phyloP scores from a whole-genome alignment of 108 stramenopile species.

The Cyclotella cryptica region DNA sequence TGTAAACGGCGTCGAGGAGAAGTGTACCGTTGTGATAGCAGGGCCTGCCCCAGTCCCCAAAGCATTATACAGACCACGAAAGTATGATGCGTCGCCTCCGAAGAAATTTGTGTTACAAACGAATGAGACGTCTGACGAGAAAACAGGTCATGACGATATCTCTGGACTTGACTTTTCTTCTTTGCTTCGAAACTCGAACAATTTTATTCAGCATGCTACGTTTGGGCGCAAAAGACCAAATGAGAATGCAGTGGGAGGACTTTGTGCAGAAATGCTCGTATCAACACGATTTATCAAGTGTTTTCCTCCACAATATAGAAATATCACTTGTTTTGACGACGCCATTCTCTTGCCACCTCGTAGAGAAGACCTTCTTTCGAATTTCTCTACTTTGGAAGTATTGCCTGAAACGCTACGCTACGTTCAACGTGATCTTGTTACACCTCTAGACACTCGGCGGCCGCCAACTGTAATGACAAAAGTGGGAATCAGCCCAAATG shows the following conservation, averaged over 20 bases:
- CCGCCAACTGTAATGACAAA: slow-evolving; percentile 21
- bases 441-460: slow-evolving; percentile 16
- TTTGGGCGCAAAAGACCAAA: slow-evolving; percentile 56
- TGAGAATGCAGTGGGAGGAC: slow-evolving; percentile 66
- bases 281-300: slow-evolving; percentile 60
- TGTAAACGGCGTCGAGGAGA: slow-evolving; percentile 21
- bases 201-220: slow-evolving; percentile 60
- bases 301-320: slow-evolving; percentile 72
- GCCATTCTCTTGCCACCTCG: slow-evolving; percentile 53
- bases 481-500: slow-evolving; percentile 7
- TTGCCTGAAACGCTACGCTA: slow-evolving; percentile 1
- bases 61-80: slow-evolving; percentile 51
- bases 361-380: not conserved
- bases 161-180: slow-evolving; percentile 9
- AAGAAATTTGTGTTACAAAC: slow-evolving; percentile 1
- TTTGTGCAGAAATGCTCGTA: slow-evolving; percentile 54
- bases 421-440: slow-evolving; percentile 24
- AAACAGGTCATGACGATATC: slow-evolving; percentile 25
- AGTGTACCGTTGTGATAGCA: slow-evolving; percentile 28
- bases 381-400: slow-evolving; percentile 15
- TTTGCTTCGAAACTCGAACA: not conserved
- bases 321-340: slow-evolving; percentile 59
- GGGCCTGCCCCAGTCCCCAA: slow-evolving; percentile 55
- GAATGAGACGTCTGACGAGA: not conserved
- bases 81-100: slow-evolving; percentile 60